phyloP scores from a whole-genome alignment of 2,329 filamentous ascomycete species.

The Calonectria naviculata region DNA sequence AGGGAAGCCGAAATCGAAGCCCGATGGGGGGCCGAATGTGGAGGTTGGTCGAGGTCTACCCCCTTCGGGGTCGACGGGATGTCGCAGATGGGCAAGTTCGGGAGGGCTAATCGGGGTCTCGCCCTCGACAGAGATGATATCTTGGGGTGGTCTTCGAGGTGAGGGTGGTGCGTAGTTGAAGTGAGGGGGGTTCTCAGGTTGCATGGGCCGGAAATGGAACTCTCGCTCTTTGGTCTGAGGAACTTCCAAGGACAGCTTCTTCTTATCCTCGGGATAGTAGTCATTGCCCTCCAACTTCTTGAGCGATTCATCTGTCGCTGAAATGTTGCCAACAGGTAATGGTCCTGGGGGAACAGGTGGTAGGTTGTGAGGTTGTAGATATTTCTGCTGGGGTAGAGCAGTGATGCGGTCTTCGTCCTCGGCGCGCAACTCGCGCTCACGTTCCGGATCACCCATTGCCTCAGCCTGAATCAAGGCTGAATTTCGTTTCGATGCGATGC shows the following conservation, averaged over 20 bases:
- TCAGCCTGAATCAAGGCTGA: constrained; percentile 86
- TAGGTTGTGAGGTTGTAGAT: constrained; percentile 65
- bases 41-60: constrained; percentile 59
- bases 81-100: constrained; percentile 69
- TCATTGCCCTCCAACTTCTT: constrained; percentile 61
- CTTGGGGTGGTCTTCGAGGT: constrained; percentile 48
- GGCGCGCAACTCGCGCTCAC: constrained; percentile 80
- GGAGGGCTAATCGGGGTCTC: constrained; percentile 55
- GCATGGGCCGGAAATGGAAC: constrained; percentile 70
- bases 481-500: constrained; percentile 87
- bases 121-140: constrained; percentile 32
- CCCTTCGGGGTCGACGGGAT: constrained; percentile 45
- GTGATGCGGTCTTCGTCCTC: constrained; percentile 90
- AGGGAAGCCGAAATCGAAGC: constrained; percentile 86
- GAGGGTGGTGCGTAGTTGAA: constrained; percentile 68
- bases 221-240: constrained; percentile 45
- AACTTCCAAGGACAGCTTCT: constrained; percentile 39
- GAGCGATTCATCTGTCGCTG: constrained; percentile 56
- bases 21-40: constrained; percentile 68
- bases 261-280: constrained; percentile 58
- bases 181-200: constrained; percentile 62
- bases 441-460: constrained; percentile 81
- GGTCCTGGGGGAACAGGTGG: constrained; percentile 44
- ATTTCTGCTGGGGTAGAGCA: constrained; percentile 77
- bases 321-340: constrained; percentile 42